Base-by-base conservation (phyloP, 2,329 filamentous ascomycete species). In the Aspergillus pseudotamarii region DNA sequence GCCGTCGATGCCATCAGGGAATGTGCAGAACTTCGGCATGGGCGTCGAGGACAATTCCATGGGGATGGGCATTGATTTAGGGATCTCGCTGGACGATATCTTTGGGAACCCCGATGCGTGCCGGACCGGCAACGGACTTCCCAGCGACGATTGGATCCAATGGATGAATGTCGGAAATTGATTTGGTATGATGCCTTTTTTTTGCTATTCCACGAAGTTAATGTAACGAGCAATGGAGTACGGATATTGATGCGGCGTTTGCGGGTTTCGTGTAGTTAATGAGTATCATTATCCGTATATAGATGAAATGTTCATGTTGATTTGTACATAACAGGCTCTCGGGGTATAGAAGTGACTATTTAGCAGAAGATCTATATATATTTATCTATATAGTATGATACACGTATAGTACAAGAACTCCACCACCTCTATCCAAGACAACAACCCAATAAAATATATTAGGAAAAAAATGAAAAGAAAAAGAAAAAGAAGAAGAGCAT, bases 81-180 rank as follows among this genome's bases (percentile, higher is more conserved):
- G 75, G 2, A 72, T 79, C 19, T 73, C 74, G 12, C 71, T 79
- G 59, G 79, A 80, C 51, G 78, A 81, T 60, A 67, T 81, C n/a
- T 78, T 80, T 43, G 79, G 78, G 32, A 80, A 73, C 62, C 69
- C 70, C 28, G 72, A 71, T 16, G 59, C 63, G 12, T 71, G 62
- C 65, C 70, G 71, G 57, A 67, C 70, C 28, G 69, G 57, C 62
- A 67, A 69, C 34, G 69, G 65, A 34, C 65, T 69, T 43, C 58
- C 69, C 57, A 76, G 73, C 61, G 77, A 78, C 38, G 77, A 79
- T 23, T 79, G 76, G 77, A 71, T 70, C 32, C 74, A 77, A 62
- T 79, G 76, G 76, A 78, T 77, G 75, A 76, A 78, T 63, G 65
- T 69, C 4, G 72, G 70, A 59, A 50, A 50, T 8, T 59, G 21